These are phyloP conservation scores for Vigna angularis DNA, from an alignment of 306 rosid genomes.

Conservation along the genomic window DNA sequence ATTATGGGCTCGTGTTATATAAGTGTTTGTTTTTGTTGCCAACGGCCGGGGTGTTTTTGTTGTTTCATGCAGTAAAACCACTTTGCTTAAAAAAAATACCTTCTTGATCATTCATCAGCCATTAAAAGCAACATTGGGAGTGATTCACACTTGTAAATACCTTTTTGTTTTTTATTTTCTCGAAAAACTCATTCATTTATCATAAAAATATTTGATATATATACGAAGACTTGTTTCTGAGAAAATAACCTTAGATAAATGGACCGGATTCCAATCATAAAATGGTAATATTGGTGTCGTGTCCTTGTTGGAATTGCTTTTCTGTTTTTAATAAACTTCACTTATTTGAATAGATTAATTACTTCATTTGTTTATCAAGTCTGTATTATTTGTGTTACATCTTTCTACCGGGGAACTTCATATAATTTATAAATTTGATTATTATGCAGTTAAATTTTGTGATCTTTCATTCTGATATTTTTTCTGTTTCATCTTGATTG, in stretches of 20 bases:
- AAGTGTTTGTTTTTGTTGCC: not conserved
- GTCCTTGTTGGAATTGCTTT: not conserved
- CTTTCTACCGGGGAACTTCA: not conserved
- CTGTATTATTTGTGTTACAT: not conserved
- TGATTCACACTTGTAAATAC: not conserved
- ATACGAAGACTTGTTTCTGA: not conserved
- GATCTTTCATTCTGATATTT: conserved; percentile 6
- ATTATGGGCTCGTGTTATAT: not conserved
- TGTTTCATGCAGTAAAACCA: not conserved
- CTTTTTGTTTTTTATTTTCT: not conserved
- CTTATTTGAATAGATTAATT: not conserved
- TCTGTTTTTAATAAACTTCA: not conserved
- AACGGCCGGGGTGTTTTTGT: not conserved
- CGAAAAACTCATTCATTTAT: not conserved
- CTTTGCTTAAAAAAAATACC: not conserved
- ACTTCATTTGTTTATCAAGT: conserved; percentile 7
- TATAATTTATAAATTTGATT: conserved; percentile 10
- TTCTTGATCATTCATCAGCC: not conserved
- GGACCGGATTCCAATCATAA: not conserved
- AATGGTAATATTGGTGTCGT: conserved; percentile 5
- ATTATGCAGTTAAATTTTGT: not conserved
- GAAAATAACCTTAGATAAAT: not conserved
- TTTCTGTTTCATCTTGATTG: conserved; percentile 1
- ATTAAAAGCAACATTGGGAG: not conserved
- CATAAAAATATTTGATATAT: not conserved